These are phyloP conservation scores for Tuber microsphaerosporum DNA, from an alignment of 495 filamentous ascomycete genomes.

Conservation along the genomic window DNA sequence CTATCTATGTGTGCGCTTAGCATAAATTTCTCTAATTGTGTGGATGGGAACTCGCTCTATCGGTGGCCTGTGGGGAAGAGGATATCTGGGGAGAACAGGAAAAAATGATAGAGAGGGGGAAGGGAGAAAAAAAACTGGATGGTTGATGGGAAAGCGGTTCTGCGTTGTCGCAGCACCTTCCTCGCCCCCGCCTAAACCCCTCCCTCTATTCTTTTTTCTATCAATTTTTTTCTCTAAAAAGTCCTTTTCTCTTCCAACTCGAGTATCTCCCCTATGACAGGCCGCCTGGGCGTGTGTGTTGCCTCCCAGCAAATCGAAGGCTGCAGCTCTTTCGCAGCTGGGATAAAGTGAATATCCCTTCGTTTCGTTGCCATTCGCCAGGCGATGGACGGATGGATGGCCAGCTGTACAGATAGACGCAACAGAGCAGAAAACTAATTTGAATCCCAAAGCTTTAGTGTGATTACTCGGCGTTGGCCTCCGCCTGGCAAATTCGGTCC, in stretches of 20 bases:
- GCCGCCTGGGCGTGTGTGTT: constrained; percentile 7
- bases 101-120: background rate
- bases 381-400: constrained; percentile 19
- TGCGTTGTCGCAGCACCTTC: constrained; percentile 32
- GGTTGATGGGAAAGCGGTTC: constrained; percentile 12
- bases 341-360: constrained; percentile 24
- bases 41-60: constrained; percentile 20
- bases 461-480: constrained; percentile 19
- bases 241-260: constrained; percentile 28
- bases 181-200: constrained; percentile 35
- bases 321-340: constrained; percentile 18
- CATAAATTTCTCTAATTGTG: constrained; percentile 10
- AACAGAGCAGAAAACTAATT: constrained; percentile 16
- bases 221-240: background rate
- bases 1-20: constrained; percentile 21
- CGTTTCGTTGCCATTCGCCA: constrained; percentile 27
- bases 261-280: constrained; percentile 27
- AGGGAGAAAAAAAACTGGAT: background rate
- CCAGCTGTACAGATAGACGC: constrained; percentile 34
- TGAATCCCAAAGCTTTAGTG: constrained; percentile 25
- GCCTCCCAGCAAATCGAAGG: constrained; percentile 29
- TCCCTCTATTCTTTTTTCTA: constrained; percentile 14
- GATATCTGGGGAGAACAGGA: background rate
- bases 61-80: background rate
- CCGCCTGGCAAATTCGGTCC: background rate